Percentiles rank a stretch among this genome's conserved stretches.
These are phyloP conservation scores for Lepidopterella palustris DNA, from an alignment of 495 filamentous ascomycete species.

Conservation along the genomic window DNA sequence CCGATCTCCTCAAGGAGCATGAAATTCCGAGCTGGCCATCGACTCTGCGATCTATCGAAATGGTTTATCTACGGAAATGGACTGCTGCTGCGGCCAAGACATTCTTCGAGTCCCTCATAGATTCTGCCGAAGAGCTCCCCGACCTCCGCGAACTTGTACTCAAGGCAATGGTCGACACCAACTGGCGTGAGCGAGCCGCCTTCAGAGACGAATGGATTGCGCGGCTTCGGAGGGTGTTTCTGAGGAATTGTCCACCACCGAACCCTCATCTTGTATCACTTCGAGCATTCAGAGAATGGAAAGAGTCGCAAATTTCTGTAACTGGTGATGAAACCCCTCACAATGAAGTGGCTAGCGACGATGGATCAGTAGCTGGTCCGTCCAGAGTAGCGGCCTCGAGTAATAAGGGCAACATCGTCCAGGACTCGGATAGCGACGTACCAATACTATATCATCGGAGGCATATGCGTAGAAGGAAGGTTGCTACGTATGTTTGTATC, in stretches of 20 bases:
- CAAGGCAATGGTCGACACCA: slow-evolving; percentile 62
- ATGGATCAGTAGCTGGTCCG: background rate
- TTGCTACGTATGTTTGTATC: background rate
- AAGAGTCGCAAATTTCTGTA: slow-evolving; percentile 2
- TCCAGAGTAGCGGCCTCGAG: background rate
- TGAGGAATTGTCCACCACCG: slow-evolving; percentile 50
- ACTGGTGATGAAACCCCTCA: background rate
- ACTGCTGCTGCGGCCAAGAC: slow-evolving; percentile 54
- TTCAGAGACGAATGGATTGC: slow-evolving; percentile 68
- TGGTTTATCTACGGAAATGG: slow-evolving; percentile 70
- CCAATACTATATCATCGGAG: slow-evolving; percentile 2
- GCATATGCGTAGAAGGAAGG: background rate
- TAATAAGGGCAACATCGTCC: background rate
- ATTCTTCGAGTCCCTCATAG: slow-evolving; percentile 69
- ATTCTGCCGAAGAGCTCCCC: slow-evolving; percentile 55
- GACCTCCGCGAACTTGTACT: slow-evolving; percentile 61
- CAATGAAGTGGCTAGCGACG: slow-evolving; percentile 6
- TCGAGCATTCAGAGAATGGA: slow-evolving; percentile 29
- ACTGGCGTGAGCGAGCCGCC: slow-evolving; percentile 69
- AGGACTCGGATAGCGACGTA: slow-evolving; percentile 8
- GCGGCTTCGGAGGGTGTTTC: slow-evolving; percentile 57
- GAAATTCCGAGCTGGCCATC: slow-evolving; percentile 71
- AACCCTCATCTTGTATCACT: slow-evolving; percentile 35
- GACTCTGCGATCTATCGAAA: slow-evolving; percentile 60
- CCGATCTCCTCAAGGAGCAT: slow-evolving; percentile 49